Base-by-base conservation (phyloP, 1,284 basidiomycete genomes). In the Ustilago tritici region DNA sequence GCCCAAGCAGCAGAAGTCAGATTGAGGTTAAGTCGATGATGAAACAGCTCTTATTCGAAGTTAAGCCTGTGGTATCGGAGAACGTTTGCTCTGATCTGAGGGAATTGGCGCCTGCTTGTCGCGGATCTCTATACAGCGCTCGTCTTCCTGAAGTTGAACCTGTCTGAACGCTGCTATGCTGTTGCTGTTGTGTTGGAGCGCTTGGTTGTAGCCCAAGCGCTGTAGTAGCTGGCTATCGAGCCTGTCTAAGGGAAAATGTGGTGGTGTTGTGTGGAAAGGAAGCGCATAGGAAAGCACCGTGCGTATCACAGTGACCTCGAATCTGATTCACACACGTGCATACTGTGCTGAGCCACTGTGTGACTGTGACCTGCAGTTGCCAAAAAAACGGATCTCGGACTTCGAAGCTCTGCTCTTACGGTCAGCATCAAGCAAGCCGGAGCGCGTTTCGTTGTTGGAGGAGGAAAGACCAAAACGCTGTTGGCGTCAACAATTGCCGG, bases 341-440 rank as follows among this genome's bases (percentile, higher is more conserved):
- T 14, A 11, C 14, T 10, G 5, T 54, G 53, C 53, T 54, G 17
- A 38, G 53, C 53, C 31, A 53, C 52, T 53, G 8, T 36, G 17
- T 46, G n/a, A 19, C 43, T 46, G 43, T 46, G 43, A 19, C n/a
- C n/a, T 23, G 43, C 43, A 46, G 43, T 8, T 43, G 5, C 7
- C 17, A 46, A 46, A 46, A 46, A 32, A 52, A 12, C 59, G 59
- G 59, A 61, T 54, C 59, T 61, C 59, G 59, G 59, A 41, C 19
- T 41, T 31, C 28, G 31, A 50, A 28, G 19, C 28, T 32, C 23
- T 28, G 28, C 12, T 32, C 31, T 57, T 59, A 49, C 43, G 28
- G 57, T 59, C 57, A 59, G 46, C 57, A 59, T 9, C 36, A 38
- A 38, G 40, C 15, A n/a, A 17, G 12, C 15, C 6, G 14, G 17